Conservation (phyloP, 1,284 basidiomycete species). For the Pseudozyma tsukubaensis region DNA sequence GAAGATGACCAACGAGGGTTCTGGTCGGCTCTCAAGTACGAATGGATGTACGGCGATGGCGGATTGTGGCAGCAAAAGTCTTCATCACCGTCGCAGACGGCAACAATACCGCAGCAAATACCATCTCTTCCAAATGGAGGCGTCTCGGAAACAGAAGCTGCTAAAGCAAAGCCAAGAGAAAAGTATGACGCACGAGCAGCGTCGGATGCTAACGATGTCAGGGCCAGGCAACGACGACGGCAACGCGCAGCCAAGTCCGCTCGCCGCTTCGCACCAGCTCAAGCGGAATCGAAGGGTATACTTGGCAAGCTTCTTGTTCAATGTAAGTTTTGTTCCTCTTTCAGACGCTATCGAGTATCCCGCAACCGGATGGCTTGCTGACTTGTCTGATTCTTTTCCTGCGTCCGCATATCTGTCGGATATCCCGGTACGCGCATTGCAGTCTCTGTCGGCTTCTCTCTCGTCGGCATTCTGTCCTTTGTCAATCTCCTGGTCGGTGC, state of each 20-base stretch:
- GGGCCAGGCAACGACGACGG: slow-evolving; percentile 12
- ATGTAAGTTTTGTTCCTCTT: slow-evolving; percentile 18
- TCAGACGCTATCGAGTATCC: not conserved
- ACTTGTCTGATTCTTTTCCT: not conserved
- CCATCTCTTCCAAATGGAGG: not conserved
- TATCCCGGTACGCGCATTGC: not conserved
- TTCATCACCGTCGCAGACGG: not conserved
- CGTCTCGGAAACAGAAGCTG: not conserved
- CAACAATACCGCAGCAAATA: not conserved
- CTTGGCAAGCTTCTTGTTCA: slow-evolving; percentile 36
- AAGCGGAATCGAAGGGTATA: slow-evolving; percentile 19
- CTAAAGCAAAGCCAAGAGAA: slow-evolving; percentile 8
- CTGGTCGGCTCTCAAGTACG: slow-evolving; percentile 41
- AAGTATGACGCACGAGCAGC: slow-evolving; percentile 42
- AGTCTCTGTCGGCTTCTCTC: slow-evolving; percentile 54
- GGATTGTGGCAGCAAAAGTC: slow-evolving; percentile 33
- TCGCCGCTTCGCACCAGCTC: not conserved
- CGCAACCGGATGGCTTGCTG: not conserved
- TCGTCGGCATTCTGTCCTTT: slow-evolving; percentile 54
- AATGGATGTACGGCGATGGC: slow-evolving; percentile 54
- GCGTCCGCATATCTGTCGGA: too few relatives aligned
- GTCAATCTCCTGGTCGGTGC: slow-evolving; percentile 50
- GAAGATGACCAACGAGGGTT: slow-evolving; percentile 19
- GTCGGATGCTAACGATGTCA: slow-evolving; percentile 8
- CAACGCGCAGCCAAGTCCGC: slow-evolving; percentile 3